Evolutionary conservation across 306 rosid species (phyloP).

Genomic region (Pyrus bretschneideri): DNA sequence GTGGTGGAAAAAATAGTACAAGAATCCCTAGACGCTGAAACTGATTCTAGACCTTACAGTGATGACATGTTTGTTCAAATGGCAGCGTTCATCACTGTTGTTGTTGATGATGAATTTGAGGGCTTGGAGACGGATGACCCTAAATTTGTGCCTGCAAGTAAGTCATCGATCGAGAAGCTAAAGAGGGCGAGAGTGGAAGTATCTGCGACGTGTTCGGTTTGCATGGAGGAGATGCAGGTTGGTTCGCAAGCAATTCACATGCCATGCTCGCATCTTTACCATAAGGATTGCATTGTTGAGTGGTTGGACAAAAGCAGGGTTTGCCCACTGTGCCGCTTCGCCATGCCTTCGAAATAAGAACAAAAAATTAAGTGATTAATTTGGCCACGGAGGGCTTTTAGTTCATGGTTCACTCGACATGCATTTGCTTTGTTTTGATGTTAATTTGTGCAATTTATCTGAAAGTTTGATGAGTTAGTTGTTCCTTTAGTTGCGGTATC

Average conservation of each 20-base stretch:
- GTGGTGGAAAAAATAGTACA: too few species aligned
- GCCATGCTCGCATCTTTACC: constrained; percentile 7
- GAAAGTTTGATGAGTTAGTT: too few species aligned
- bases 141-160: not conserved
- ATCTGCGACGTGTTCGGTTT: not conserved
- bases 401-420: too few species aligned
- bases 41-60: too few species aligned
- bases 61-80: not conserved
- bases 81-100: not conserved
- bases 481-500: too few species aligned
- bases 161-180: not conserved
- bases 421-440: too few species aligned
- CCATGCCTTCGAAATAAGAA: too few species aligned
- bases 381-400: too few species aligned
- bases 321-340: constrained; percentile 4
- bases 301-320: not conserved
- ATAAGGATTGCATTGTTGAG: not conserved
- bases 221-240: not conserved
- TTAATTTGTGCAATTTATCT: too few species aligned
- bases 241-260: not conserved
- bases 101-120: not conserved
- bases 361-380: too few species aligned
- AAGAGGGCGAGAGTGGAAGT: not conserved
- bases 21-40: too few species aligned
- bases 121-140: not conserved